A percentile compares a stretch with the other conserved stretches of the same genome.
Evolutionary conservation across 2,329 filamentous ascomycete species (phyloP).

Genomic region (Ceratocystis cacaofunesta): DNA sequence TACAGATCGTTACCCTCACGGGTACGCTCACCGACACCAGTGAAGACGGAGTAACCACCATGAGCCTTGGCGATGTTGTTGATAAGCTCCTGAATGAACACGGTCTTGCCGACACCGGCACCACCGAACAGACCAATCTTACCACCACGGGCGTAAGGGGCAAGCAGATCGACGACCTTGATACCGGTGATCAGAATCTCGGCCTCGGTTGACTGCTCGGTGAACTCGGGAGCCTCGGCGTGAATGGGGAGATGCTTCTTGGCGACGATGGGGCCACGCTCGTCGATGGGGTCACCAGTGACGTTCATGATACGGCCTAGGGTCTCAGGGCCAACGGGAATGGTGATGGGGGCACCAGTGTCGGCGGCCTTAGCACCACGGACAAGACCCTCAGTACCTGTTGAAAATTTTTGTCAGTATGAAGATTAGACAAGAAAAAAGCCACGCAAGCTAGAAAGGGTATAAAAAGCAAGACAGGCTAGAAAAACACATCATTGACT

Average conservation of each 20-base stretch:
- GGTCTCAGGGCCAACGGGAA: slow-evolving; percentile 83
- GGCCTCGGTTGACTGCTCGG: slow-evolving; percentile 87
- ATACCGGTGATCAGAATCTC: slow-evolving; percentile 98
- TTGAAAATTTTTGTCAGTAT: slow-evolving; percentile 16
- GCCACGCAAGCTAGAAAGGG: background rate
- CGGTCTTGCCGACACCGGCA: slow-evolving; percentile 99
- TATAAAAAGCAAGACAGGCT: too few relatives aligned
- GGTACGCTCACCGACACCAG: slow-evolving; percentile 99
- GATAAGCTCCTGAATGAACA: slow-evolving; percentile 99
- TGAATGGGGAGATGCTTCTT: slow-evolving; percentile 82
- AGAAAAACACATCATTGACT: slow-evolving; percentile 24
- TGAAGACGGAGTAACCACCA: slow-evolving; percentile 99
- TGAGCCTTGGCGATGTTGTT: slow-evolving; percentile 99
- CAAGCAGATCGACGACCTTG: slow-evolving; percentile 99
- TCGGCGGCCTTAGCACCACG: slow-evolving; percentile 75
- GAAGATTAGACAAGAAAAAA: background rate
- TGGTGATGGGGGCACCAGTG: slow-evolving; percentile 88
- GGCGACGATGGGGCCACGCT: slow-evolving; percentile 94
- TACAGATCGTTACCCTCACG: slow-evolving; percentile 99
- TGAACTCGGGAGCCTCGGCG: slow-evolving; percentile 81
- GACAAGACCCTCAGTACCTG: slow-evolving; percentile 98
- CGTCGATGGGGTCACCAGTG: slow-evolving; percentile 99
- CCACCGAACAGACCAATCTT: slow-evolving; percentile 99
- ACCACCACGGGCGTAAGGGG: slow-evolving; percentile 99
- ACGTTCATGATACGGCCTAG: slow-evolving; percentile 99